A percentile compares a stretch with the other conserved stretches of the same genome.
Evolutionary conservation across 257 asterid genomes (phyloP).

Genomic region (Gentiana dahurica): DNA sequence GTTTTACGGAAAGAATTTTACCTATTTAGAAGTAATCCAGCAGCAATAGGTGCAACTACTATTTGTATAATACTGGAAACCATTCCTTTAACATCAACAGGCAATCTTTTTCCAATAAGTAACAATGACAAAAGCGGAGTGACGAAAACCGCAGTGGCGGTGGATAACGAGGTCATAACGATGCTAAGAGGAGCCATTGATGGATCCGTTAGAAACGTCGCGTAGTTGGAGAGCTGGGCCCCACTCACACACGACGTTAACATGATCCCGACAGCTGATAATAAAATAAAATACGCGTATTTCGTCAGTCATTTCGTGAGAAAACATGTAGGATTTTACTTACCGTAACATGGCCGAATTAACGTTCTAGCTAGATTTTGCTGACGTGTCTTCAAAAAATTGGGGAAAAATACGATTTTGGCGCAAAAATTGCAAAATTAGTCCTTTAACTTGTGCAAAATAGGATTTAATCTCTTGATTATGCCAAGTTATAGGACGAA

Average conservation of each 20-base stretch:
- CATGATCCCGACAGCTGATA: conserved; percentile 86
- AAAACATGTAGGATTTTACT: no score
- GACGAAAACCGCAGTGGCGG: conserved; percentile 78
- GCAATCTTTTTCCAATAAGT: conserved; percentile 79
- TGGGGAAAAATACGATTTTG: not conserved
- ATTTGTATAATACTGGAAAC: conserved; percentile 82
- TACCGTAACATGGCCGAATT: no score
- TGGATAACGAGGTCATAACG: conserved; percentile 94
- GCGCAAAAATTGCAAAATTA: not conserved
- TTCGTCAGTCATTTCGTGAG: conserved; percentile 13
- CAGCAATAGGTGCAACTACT: conserved; percentile 82
- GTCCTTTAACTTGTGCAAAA: no score
- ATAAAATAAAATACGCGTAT: conserved; percentile 2
- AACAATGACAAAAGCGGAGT: conserved; percentile 77
- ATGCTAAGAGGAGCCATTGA: conserved; percentile 95
- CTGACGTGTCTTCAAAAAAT: no score
- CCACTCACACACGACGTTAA: conserved; percentile 94
- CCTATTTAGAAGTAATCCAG: conserved; percentile 85
- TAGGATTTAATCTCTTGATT: no score
- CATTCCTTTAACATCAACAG: conserved; percentile 95
- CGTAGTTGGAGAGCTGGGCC: conserved; percentile 92
- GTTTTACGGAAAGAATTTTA: conserved; percentile 8
- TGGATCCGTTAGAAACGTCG: conserved; percentile 87
- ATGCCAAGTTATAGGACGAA: no score
- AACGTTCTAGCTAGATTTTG: no score